These are phyloP conservation scores for Cardamine occulta DNA, from an alignment of 345 rosid genomes.

Conservation along the genomic window DNA sequence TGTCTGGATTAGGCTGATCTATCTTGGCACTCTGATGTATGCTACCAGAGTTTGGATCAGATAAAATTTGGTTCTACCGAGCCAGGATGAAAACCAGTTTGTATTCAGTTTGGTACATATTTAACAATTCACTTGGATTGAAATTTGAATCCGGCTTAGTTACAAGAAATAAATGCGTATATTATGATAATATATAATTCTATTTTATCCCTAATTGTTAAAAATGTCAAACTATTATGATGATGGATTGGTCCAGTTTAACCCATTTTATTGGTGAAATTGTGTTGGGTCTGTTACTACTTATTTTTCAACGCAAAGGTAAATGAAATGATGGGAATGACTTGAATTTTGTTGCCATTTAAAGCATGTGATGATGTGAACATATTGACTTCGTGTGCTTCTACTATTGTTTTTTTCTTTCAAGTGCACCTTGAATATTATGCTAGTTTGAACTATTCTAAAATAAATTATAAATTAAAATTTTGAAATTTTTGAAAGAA, in stretches of 20 bases:
- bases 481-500: background rate
- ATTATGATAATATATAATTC: background rate
- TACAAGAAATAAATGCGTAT: conserved; percentile 3
- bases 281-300: background rate
- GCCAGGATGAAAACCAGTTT: background rate
- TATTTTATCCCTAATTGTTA: background rate
- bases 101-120: background rate
- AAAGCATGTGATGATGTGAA: conserved; percentile 1
- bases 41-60: background rate
- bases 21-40: background rate
- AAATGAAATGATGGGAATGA: conserved; percentile 16
- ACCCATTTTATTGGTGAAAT: conserved; percentile 3
- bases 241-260: conserved; percentile 1
- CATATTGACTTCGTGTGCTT: background rate
- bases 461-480: background rate
- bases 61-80: background rate
- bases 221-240: conserved; percentile 4
- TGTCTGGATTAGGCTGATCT: background rate
- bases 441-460: background rate
- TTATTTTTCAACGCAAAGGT: conserved; percentile 7
- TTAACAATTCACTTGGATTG: background rate
- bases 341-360: background rate
- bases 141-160: background rate
- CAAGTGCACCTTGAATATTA: background rate
- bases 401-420: background rate